Evolutionary conservation across 768 basidiomycete species (phyloP).

Genomic region (Suillus weaverae): DNA sequence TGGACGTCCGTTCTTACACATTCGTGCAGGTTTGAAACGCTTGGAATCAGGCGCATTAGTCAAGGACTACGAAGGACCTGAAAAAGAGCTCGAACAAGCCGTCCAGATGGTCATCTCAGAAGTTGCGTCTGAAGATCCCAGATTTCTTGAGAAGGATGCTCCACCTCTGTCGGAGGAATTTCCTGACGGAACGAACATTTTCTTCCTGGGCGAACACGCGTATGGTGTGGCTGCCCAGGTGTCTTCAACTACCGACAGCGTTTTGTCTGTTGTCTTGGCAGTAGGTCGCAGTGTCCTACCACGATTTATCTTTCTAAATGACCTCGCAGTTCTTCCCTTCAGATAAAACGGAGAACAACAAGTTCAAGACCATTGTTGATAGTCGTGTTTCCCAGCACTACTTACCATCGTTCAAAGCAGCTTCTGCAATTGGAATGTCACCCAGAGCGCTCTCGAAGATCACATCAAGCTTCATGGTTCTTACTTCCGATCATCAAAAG

Average conservation of each 20-base stretch:
- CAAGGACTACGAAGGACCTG: constrained; percentile 86
- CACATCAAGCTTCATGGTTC: constrained; percentile 90
- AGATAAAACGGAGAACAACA: constrained; percentile 76
- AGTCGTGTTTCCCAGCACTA: constrained; percentile 56
- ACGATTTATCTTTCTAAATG: constrained; percentile 4
- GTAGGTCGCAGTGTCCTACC: constrained; percentile 41
- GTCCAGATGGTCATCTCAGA: constrained; percentile 82
- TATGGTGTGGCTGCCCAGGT: constrained; percentile 97
- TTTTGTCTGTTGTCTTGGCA: constrained; percentile 84
- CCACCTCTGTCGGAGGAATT: constrained; percentile 87
- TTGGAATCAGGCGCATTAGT: constrained; percentile 88
- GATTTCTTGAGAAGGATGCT: constrained; percentile 77
- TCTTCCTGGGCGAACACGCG: constrained; percentile 93
- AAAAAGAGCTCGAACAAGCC: constrained; percentile 84
- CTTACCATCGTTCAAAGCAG: constrained; percentile 75
- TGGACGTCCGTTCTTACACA: not conserved
- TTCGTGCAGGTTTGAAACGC: constrained; percentile 74
- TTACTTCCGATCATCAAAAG: constrained; percentile 74
- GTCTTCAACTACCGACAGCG: constrained; percentile 61
- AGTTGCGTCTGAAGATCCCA: constrained; percentile 87
- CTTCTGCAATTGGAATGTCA: constrained; percentile 72
- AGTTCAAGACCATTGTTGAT: constrained; percentile 70
- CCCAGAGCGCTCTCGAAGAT: constrained; percentile 84
- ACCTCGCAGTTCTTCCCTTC: constrained; percentile 76
- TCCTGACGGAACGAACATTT: constrained; percentile 86